Evolutionary conservation across 1,284 basidiomycete genomes (phyloP), one percentile per base, ranked within the genome.

Genomic region (Naganishia albida): DNA sequence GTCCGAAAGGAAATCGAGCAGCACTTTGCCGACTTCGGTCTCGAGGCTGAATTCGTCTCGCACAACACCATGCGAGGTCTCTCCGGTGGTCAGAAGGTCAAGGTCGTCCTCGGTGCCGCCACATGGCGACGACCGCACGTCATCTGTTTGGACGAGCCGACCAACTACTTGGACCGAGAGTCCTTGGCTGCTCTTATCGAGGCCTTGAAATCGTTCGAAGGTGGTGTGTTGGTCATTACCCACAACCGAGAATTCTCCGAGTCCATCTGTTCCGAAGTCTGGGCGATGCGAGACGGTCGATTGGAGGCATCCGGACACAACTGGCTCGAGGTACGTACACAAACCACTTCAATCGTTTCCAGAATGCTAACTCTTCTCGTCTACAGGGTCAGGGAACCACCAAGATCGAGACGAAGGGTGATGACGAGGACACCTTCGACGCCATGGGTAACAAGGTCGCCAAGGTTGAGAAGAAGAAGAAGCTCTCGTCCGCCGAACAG

Each of bases 11-110:
- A 97, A 83, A 95, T 97, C 72, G 93, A 97, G 87, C 90, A 91
- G 82, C 93, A 97, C 85, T 93, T 96, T 72, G 90, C 89, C 69
- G 93, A 96, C 85, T 80, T 80, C 69, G 92, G 93, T 83, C 89
- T 97, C 75, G 93, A 97, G 83, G 83, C 93, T 69, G 93, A 95
- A 83, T 96, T 96, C 80, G 91, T 94, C 72, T 91, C 91, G 42
- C 93, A 97, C 86, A 94, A 94, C 86, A 88, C 87, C 72, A 95
- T 94, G 92, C 86, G 92, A 69, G 94, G 94, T 87, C 88, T 97
- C 59, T 96, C 93, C 67, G 96, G 96, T 82, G 96, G 96, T 80
- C 96, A 99, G 83, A 99, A 99, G 85, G 94, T 97, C 80, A 97
- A 98, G 87, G 94, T 99, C 74, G 95, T 98, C 28, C 91, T 98